Evolutionary conservation across 345 rosid species (phyloP).

Genomic region (Eucalyptus globulus): DNA sequence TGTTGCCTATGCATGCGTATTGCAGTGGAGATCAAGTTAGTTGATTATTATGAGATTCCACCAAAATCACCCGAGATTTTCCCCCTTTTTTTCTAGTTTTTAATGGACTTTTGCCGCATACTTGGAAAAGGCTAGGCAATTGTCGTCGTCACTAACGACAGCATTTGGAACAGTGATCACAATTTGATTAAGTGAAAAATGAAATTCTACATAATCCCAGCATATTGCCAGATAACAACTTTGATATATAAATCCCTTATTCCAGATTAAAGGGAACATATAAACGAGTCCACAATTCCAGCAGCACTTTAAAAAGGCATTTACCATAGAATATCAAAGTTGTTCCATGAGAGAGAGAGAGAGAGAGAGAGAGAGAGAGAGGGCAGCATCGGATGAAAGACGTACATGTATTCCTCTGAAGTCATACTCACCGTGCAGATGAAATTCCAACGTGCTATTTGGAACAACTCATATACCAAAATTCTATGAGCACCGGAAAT

Average conservation of each 20-base stretch:
- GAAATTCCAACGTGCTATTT: conserved; percentile 49
- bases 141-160: neutral
- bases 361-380: neutral
- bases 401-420: neutral
- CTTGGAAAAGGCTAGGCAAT: neutral
- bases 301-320: neutral
- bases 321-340: neutral
- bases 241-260: neutral
- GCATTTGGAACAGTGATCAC: neutral
- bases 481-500: conserved; percentile 30
- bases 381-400: neutral
- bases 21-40: neutral
- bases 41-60: neutral
- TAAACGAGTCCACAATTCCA: neutral
- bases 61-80: neutral
- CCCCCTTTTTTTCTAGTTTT: neutral
- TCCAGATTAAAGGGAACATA: neutral
- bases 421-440: conserved; percentile 45
- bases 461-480: conserved; percentile 67
- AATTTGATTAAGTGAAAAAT: too few relatives aligned
- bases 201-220: neutral
- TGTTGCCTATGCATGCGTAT: neutral
- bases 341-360: neutral
- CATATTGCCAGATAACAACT: neutral
- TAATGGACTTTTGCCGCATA: neutral